Evolutionary conservation across 78 protist genomes (phyloP), one percentile per base, ranked within the genome.

Genomic region (Monosiga brevicollis): DNA sequence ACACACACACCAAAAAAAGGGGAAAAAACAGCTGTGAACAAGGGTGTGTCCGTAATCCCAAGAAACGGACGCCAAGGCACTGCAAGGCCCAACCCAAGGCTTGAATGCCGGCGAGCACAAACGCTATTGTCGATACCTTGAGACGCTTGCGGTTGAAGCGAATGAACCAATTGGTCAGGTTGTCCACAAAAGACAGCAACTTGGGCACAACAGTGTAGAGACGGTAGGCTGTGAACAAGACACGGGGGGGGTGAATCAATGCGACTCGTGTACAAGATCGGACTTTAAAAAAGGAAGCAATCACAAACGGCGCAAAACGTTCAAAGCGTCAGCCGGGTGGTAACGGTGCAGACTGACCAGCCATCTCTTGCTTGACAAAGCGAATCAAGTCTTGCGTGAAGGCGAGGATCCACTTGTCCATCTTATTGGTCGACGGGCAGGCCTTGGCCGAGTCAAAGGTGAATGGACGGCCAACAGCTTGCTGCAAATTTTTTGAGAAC

Each of bases 101-200:
- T n/a, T n/a, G n/a, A n/a, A n/a, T n/a, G n/a, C n/a, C n/a, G n/a
- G n/a, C n/a, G n/a, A n/a, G n/a, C n/a, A n/a, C n/a, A n/a, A n/a
- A n/a, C n/a, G 62, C 62, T 6, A 49, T 41, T 25, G 55, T 34
- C 2, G 37, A 9, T 41, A 42, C 91, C 88, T 89, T 85, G 79
- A 94, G 79, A 23, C 95, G 87, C 75, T 22, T 20, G 40, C 96
- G 88, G 90, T 94, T 93, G 80, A 92, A 38, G 70, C 97, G 92
- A 71, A 98, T 96, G 75, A 95, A 98, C 98, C 98, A 95, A 90
- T 97, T 97, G 90, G 99, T 95, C 39, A 96, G 93, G 74, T 90
- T 79, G 42, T 91, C 92, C 82, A 99, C 82, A 88, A 91, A 95
- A 34, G 24, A 26, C 73, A 96, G 86, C 38, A 96, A 85, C 23